These are phyloP conservation scores for Trypanosoma grayi DNA, from an alignment of 208 protist species.

Conservation along the genomic window DNA sequence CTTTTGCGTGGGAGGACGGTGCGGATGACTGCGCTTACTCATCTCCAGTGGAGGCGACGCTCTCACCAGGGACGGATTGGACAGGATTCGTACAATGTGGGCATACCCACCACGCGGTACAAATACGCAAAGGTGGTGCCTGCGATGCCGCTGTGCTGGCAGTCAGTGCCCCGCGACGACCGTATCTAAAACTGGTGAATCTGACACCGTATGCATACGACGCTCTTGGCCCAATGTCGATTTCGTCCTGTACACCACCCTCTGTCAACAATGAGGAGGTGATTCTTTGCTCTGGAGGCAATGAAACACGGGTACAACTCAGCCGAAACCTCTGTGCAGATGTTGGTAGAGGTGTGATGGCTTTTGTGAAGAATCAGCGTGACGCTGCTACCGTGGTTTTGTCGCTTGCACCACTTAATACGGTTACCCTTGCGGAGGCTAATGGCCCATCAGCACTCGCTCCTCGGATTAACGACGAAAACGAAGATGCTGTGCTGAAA, in stretches of 20 bases:
- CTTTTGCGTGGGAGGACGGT: conserved; percentile 31
- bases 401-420: background rate
- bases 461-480: background rate
- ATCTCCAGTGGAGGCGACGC: conserved; percentile 25
- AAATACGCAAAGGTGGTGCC: conserved; percentile 32
- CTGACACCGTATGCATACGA: conserved; percentile 33
- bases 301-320: conserved; percentile 23
- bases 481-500: conserved; percentile 1
- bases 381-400: conserved; percentile 18
- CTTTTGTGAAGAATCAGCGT: conserved; percentile 20
- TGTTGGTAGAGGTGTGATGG: conserved; percentile 30
- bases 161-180: conserved; percentile 31
- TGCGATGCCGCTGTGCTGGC: conserved; percentile 47
- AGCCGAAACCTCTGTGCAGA: background rate
- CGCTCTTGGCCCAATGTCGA: conserved; percentile 25
- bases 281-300: conserved; percentile 20
- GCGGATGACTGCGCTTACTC: background rate
- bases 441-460: background rate
- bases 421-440: background rate
- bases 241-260: conserved; percentile 6
- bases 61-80: conserved; percentile 34
- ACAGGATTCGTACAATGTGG: conserved; percentile 44
- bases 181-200: conserved; percentile 56
- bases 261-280: conserved; percentile 26
- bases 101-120: conserved; percentile 21